A percentile compares a stretch with the other conserved stretches of the same genome.
phyloP scores from a whole-genome alignment of 768 basidiomycete genomes.

The Rhizopogon sp. region DNA sequence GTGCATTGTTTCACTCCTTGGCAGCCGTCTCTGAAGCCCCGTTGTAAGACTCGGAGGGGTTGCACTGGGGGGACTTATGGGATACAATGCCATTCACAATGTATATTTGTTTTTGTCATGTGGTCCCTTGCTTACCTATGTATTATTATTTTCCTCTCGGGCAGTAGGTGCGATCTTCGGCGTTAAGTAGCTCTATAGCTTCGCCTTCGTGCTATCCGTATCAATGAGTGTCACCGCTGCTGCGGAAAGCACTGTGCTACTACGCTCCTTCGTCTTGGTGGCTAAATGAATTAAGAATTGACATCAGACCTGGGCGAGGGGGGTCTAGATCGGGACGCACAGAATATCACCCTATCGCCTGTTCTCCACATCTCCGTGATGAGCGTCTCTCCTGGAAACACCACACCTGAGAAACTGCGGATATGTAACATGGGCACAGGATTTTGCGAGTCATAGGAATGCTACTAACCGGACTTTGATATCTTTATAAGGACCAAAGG shows the following conservation, averaged over 20 bases:
- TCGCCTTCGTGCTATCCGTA: conserved; percentile 45
- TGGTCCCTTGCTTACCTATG: background rate
- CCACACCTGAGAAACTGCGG: conserved; percentile 77
- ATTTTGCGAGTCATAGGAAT: background rate
- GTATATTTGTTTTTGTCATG: background rate
- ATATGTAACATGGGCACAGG: background rate
- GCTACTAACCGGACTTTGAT: conserved; percentile 85
- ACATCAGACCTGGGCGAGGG: background rate
- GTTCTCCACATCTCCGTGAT: conserved; percentile 99
- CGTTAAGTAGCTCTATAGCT: conserved; percentile 38
- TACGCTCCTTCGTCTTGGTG: conserved; percentile 85
- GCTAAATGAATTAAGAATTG: conserved; percentile 36
- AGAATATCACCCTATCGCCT: conserved; percentile 83
- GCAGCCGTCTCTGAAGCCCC: too few relatives aligned
- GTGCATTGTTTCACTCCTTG: too few relatives aligned
- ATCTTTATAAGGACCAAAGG: conserved; percentile 81
- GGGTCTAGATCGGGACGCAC: conserved; percentile 41
- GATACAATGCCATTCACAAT: background rate
- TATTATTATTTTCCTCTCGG: too few relatives aligned
- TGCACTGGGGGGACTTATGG: too few relatives aligned
- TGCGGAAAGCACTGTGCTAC: conserved; percentile 62
- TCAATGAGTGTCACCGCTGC: conserved; percentile 75
- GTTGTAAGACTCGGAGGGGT: too few relatives aligned
- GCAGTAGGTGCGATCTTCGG: too few relatives aligned
- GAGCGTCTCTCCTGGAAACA: conserved; percentile 94